Percentiles rank a stretch among this genome's conserved stretches.
These are phyloP conservation scores for Candida xyloterini DNA, from an alignment of 805 yeast genomes.

Conservation along the genomic window DNA sequence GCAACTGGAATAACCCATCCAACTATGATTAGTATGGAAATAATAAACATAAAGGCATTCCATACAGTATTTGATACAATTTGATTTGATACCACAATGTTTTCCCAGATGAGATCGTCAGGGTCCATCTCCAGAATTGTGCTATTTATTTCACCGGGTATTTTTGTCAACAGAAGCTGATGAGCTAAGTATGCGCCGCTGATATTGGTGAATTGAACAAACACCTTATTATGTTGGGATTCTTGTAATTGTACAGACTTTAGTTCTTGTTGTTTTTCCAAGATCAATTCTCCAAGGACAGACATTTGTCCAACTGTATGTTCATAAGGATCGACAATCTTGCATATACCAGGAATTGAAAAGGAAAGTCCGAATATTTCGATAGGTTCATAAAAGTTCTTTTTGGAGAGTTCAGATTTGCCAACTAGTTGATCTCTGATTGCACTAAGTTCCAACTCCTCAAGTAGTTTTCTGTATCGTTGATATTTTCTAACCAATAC, in stretches of 20 bases:
- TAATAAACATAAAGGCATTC: conserved; percentile 41
- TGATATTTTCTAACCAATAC: conserved; percentile 30
- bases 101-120: conserved; percentile 69
- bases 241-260: conserved; percentile 2
- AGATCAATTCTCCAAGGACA: conserved; percentile 9
- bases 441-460: conserved; percentile 38
- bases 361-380: conserved; percentile 13
- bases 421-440: conserved; percentile 27
- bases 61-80: conserved; percentile 38
- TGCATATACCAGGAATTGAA: conserved; percentile 22
- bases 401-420: conserved; percentile 16
- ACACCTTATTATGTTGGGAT: conserved; percentile 41
- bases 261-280: conserved; percentile 8
- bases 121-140: conserved; percentile 57
- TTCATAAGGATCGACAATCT: conserved; percentile 17
- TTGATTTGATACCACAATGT: conserved; percentile 40
- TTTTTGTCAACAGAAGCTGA: conserved; percentile 49
- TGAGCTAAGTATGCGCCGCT: conserved; percentile 61
- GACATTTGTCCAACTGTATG: conserved; percentile 16
- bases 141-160: conserved; percentile 41
- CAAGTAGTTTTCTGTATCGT: conserved; percentile 35
- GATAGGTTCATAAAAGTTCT: conserved; percentile 20
- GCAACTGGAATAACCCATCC: conserved; percentile 84
- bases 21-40: conserved; percentile 48
- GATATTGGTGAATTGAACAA: conserved; percentile 59